Conservation (phyloP, 2,329 filamentous ascomycete genomes). For the Onygenales sp. region DNA sequence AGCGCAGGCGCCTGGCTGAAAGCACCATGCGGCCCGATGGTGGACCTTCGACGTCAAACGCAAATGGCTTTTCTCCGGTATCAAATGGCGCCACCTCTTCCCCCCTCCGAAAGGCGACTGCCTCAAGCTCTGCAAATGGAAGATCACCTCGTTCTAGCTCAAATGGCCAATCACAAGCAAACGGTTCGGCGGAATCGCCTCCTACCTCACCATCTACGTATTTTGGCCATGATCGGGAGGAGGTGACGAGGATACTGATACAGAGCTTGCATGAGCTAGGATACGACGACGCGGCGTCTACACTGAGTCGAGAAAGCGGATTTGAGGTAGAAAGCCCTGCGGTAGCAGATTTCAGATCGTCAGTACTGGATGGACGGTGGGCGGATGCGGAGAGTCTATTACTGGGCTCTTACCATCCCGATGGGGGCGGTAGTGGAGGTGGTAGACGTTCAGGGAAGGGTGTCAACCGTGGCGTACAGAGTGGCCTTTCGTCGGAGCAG, state of each 20-base stretch:
- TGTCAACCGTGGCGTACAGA: not conserved
- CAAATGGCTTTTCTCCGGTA: constrained; percentile 47
- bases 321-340: constrained; percentile 77
- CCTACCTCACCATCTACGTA: constrained; percentile 43
- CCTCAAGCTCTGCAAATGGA: constrained; percentile 45
- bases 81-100: constrained; percentile 47
- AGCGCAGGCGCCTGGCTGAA: constrained; percentile 49
- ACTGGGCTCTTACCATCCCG: constrained; percentile 40
- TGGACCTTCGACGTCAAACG: constrained; percentile 37
- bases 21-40: constrained; percentile 56
- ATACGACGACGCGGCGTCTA: constrained; percentile 66
- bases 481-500: constrained; percentile 10
- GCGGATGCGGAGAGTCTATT: constrained; percentile 72
- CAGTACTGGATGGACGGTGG: constrained; percentile 76
- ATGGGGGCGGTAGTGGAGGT: constrained; percentile 37
- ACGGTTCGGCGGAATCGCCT: constrained; percentile 28
- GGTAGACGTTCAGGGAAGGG: constrained; percentile 18
- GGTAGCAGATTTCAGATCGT: constrained; percentile 74
- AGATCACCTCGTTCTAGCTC: constrained; percentile 31
- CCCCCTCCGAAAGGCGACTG: constrained; percentile 39
- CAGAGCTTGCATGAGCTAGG: constrained; percentile 85
- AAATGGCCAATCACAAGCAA: constrained; percentile 30
- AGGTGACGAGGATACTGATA: constrained; percentile 85
- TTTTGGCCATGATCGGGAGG: constrained; percentile 80
- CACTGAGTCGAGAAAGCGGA: constrained; percentile 71